Conservation (phyloP, 306 rosid genomes). For the Cicer pinnatifidum region DNA sequence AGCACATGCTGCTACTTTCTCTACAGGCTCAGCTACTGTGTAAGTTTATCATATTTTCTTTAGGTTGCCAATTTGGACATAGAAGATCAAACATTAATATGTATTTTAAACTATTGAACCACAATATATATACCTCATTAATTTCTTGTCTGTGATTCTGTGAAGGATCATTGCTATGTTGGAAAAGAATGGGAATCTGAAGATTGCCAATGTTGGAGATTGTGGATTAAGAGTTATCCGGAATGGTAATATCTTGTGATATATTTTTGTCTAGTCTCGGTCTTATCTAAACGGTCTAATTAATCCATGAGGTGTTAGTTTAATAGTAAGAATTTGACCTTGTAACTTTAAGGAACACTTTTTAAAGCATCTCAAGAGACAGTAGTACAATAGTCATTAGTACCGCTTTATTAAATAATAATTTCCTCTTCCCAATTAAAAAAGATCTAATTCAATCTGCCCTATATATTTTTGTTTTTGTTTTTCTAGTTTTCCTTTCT, state of each 20-base stretch:
- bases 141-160: slow-evolving; percentile 22
- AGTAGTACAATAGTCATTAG: too few relatives aligned
- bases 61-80: slow-evolving; percentile 6
- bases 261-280: slow-evolving; percentile 16
- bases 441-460: slow-evolving; percentile 18
- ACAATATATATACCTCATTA: slow-evolving; percentile 25
- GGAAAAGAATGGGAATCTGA: slow-evolving; percentile 81
- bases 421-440: too few relatives aligned
- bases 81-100: slow-evolving; percentile 15
- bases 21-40: slow-evolving; percentile 93
- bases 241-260: slow-evolving; percentile 58
- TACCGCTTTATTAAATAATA: too few relatives aligned
- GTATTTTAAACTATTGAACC: not conserved
- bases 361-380: too few relatives aligned
- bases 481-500: not conserved
- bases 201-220: slow-evolving; percentile 92
- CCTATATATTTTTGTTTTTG: not conserved
- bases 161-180: slow-evolving; percentile 78
- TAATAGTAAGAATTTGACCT: too few relatives aligned
- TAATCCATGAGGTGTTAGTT: too few relatives aligned
- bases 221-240: slow-evolving; percentile 83
- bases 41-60: slow-evolving; percentile 48
- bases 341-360: too few relatives aligned
- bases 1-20: slow-evolving; percentile 90
- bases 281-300: not conserved